Percentiles rank a stretch among this genome's conserved stretches.
These are phyloP conservation scores for Diutina mesorugosa DNA, from an alignment of 1,139 yeast species.

Conservation along the genomic window DNA sequence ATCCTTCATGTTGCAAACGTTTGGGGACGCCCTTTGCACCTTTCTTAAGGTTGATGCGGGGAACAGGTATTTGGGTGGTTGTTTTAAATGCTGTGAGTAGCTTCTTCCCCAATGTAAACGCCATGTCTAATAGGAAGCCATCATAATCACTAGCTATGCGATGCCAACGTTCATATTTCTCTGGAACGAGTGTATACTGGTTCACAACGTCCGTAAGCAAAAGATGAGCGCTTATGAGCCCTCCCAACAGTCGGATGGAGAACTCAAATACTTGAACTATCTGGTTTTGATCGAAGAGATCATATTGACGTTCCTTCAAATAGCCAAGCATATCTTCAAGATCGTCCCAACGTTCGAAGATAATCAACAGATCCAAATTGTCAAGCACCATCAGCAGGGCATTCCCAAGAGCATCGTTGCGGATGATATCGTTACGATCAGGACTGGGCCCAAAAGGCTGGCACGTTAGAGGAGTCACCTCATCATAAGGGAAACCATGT, in stretches of 20 bases:
- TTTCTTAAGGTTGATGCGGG: slow-evolving; percentile 50
- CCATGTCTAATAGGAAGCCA: slow-evolving; percentile 57
- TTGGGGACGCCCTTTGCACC: slow-evolving; percentile 37
- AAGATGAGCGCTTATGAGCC: slow-evolving; percentile 65
- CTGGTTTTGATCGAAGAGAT: slow-evolving; percentile 47
- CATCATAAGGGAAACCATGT: slow-evolving; percentile 75
- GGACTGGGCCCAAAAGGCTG: slow-evolving; percentile 54
- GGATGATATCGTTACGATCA: slow-evolving; percentile 35
- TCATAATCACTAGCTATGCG: slow-evolving; percentile 32
- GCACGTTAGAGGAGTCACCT: slow-evolving; percentile 65
- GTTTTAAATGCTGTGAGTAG: slow-evolving; percentile 57
- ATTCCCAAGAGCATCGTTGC: slow-evolving; percentile 82
- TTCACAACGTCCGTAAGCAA: slow-evolving; percentile 36
- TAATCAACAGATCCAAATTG: slow-evolving; percentile 64
- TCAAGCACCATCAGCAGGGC: slow-evolving; percentile 70
- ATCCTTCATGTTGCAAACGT: slow-evolving; percentile 45
- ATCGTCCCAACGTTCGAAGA: slow-evolving; percentile 49
- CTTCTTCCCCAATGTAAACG: slow-evolving; percentile 59
- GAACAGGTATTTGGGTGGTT: slow-evolving; percentile 49
- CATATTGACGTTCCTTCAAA: slow-evolving; percentile 21
- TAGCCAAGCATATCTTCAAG: slow-evolving; percentile 38
- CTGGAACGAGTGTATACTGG: slow-evolving; percentile 4
- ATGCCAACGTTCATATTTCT: slow-evolving; percentile 5
- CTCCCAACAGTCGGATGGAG: slow-evolving; percentile 69
- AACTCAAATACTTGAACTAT: slow-evolving; percentile 82